Evolutionary conservation across 768 basidiomycete species (phyloP).

Genomic region (Coprinellus micaceus): DNA sequence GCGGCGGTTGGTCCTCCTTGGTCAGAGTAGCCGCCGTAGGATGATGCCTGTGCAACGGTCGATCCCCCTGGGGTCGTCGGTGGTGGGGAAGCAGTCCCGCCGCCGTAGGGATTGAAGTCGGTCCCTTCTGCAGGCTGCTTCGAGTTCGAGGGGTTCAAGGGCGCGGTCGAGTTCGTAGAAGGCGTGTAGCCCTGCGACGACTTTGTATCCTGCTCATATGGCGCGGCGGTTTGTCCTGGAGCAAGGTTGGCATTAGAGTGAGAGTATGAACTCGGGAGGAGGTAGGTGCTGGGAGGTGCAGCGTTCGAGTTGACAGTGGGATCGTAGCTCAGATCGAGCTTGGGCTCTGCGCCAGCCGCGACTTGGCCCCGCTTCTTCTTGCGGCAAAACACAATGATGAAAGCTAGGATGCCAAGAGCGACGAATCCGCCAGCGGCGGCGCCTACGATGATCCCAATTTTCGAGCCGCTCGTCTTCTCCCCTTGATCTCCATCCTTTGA

Average conservation of each 20-base stretch:
- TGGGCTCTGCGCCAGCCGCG: neutral
- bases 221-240: constrained; percentile 1
- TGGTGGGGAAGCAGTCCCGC: neutral
- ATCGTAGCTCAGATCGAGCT: constrained; percentile 13
- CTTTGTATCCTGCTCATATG: constrained; percentile 5
- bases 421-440: constrained; percentile 15
- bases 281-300: constrained; percentile 10
- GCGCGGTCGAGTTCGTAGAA: neutral
- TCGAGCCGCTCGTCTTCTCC: neutral
- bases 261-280: constrained; percentile 4
- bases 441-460: constrained; percentile 14
- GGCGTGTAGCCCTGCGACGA: neutral
- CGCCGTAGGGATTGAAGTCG: neutral
- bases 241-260: constrained; percentile 7
- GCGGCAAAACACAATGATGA: constrained; percentile 12
- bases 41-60: too few relatives aligned
- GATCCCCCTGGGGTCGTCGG: neutral
- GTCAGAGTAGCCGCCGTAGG: neutral
- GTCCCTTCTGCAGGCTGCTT: neutral
- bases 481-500: neutral
- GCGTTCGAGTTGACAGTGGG: neutral
- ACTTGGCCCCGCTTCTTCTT: constrained; percentile 10
- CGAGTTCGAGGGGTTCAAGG: constrained; percentile 1
- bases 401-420: constrained; percentile 6
- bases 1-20: neutral